A percentile compares a stretch with the other conserved stretches of the same genome.
Conservation (phyloP, 2,329 filamentous ascomycete genomes). For the Neoascochyta sp. region DNA sequence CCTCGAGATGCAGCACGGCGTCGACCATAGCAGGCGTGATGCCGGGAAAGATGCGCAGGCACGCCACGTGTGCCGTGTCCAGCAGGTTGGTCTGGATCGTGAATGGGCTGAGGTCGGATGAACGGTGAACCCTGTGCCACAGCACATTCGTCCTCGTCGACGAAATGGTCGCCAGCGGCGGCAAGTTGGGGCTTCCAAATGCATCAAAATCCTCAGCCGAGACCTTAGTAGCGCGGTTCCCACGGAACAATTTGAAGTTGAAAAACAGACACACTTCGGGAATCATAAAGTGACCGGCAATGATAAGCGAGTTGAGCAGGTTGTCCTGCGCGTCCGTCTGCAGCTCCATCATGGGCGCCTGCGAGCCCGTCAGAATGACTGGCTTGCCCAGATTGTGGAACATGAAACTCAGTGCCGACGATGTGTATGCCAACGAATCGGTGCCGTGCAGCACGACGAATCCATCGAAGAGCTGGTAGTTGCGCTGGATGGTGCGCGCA, state of each 20-base stretch:
- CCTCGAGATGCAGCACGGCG: slow-evolving; percentile 72
- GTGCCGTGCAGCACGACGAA: slow-evolving; percentile 91
- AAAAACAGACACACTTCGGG: slow-evolving; percentile 94
- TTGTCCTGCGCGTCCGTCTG: slow-evolving; percentile 93
- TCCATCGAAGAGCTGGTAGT: slow-evolving; percentile 84
- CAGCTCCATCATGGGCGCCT: slow-evolving; percentile 80
- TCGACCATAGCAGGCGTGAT: slow-evolving; percentile 94
- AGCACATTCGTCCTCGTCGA: slow-evolving; percentile 76
- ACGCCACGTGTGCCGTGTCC: slow-evolving; percentile 85
- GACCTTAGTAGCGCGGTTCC: slow-evolving; percentile 83
- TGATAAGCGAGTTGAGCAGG: slow-evolving; percentile 79
- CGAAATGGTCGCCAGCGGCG: slow-evolving; percentile 76
- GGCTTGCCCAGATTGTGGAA: slow-evolving; percentile 86
- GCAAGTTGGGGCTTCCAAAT: slow-evolving; percentile 82
- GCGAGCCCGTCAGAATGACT: slow-evolving; percentile 70
- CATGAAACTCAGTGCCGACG: slow-evolving; percentile 90
- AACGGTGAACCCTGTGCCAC: slow-evolving; percentile 73
- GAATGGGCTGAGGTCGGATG: slow-evolving; percentile 71
- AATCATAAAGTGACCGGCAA: slow-evolving; percentile 88
- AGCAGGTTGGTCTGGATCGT: slow-evolving; percentile 64
- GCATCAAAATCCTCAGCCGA: slow-evolving; percentile 82
- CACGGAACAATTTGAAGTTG: slow-evolving; percentile 83
- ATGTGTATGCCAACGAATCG: slow-evolving; percentile 82
- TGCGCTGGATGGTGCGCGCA: slow-evolving; percentile 71
- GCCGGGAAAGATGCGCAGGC: slow-evolving; percentile 84